Conservation (phyloP, 495 filamentous ascomycete species). For the Podospora fimiseda region DNA sequence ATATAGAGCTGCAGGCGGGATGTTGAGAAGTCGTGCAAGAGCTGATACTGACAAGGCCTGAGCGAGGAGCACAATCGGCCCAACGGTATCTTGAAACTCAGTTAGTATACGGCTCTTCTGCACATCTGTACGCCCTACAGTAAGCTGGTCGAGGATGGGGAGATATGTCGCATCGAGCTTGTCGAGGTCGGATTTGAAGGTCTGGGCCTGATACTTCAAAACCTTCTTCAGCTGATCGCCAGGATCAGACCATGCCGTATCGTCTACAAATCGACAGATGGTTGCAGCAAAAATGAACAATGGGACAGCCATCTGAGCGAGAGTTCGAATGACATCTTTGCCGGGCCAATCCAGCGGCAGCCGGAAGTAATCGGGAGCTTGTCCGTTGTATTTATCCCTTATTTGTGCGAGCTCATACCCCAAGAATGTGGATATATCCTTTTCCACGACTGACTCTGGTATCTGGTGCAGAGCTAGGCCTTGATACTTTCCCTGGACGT, state of each 20-base stretch:
- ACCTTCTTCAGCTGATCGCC: slow-evolving; percentile 22
- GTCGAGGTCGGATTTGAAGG: slow-evolving; percentile 22
- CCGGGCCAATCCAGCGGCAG: slow-evolving; percentile 37
- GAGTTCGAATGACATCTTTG: slow-evolving; percentile 16
- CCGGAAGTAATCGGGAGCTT: not conserved
- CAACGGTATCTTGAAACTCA: slow-evolving; percentile 18
- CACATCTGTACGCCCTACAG: slow-evolving; percentile 6
- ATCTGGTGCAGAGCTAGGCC: slow-evolving; percentile 30
- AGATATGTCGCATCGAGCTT: slow-evolving; percentile 31
- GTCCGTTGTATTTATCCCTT: slow-evolving; percentile 18
- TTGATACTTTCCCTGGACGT: slow-evolving; percentile 23
- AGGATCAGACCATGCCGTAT: slow-evolving; percentile 17
- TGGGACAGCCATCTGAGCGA: slow-evolving; percentile 34
- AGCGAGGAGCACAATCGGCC: slow-evolving; percentile 24
- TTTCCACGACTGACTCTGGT: slow-evolving; percentile 21
- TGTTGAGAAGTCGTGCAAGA: slow-evolving; percentile 18
- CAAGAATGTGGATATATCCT: slow-evolving; percentile 34
- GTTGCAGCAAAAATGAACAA: slow-evolving; percentile 43
- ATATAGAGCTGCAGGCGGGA: slow-evolving; percentile 6
- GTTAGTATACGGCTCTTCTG: slow-evolving; percentile 6
- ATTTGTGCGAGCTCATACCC: slow-evolving; percentile 16
- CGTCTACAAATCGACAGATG: slow-evolving; percentile 34
- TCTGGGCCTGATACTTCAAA: slow-evolving; percentile 20
- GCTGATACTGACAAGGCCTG: slow-evolving; percentile 25
- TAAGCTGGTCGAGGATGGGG: slow-evolving; percentile 26